Evolutionary conservation across 2,329 filamentous ascomycete species (phyloP), one percentile per base, ranked within the genome.

Genomic region (Cladophialophora immunda): DNA sequence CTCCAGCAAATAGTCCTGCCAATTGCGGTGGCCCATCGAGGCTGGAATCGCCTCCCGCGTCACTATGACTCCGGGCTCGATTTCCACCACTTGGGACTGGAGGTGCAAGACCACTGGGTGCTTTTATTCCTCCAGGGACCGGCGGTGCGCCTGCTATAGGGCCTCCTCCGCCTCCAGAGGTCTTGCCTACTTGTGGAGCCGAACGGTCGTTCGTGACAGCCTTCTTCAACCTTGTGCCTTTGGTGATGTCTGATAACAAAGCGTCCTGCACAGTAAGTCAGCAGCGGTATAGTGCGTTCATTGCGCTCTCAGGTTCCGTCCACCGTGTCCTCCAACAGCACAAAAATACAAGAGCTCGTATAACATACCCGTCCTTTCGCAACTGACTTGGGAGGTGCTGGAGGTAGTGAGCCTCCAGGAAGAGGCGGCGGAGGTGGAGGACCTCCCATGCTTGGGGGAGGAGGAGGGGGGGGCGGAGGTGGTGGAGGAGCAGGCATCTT

Each of bases 121-220:
- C 83, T 73, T 81, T 85, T 73, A 89, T 79, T 52, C 86, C 87
- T 54, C 86, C 87, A 25, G 92, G 92, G n/a, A 97, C 84, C 25
- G 94, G 91, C 45, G 94, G 94, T 57, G 93, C 94, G 69, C 91
- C 90, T 72, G 88, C 90, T 64, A 92, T 81, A 13, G 90, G 85
- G 62, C 87, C 83, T 67, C 86, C 88, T 34, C 83, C 83, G 58
- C 85, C 82, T 58, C 83, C 84, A 60, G 84, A 83, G 58, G 83
- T 75, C 63, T 86, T 87, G 67, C 80, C 86, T 64, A 97, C 78
- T 58, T 86, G 74, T 0, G 94, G 94, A 7, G 92, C 92, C 25
- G 94, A 97, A 78, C 94, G 90, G 79, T 98, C 94, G 80, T 98
- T 97, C 72, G 94, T 92, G 64, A 93, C 90, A 34, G 92, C 85